Evolutionary conservation across 106 monocot species (phyloP), one percentile per base, ranked within the genome.

Genomic region (Apostasia shenzhenica): DNA sequence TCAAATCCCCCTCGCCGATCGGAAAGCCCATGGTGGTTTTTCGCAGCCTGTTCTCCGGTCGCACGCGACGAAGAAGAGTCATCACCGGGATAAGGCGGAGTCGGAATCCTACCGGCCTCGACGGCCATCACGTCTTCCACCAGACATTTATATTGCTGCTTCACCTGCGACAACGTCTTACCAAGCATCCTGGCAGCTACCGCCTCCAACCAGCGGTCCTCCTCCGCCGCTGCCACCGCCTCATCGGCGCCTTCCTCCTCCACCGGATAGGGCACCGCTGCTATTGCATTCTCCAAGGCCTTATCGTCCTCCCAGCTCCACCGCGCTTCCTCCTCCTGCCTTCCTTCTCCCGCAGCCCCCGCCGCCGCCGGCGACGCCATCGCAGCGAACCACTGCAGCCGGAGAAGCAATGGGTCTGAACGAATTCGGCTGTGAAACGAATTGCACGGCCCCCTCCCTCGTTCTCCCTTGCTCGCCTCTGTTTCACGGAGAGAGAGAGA

Each of bases 281-380:
- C 88, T 13, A 88, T 41, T 4, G 88, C 85, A 56, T 76, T 75
- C 81, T 91, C 91, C 81, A 91, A 91, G 40, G 83, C 79, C 73
- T 91, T 88, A 49, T 85, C 81, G 26, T 91, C 91, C 55, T 85
- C 88, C 70, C 83, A 59, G 59, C 70, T 88, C 91, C 94, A 91
- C 48, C 57, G 57, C 13, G 12, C 54, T 14, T 9, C 48, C 12
- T 65, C 65, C 8, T 48, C 65, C 8, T 50, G 4, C 8, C 12
- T n/a, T n/a, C n/a, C 56, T 56, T n/a, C 3, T 56, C 37, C 76
- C 8, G 56, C 72, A 3, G 57, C 72, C 54, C 51, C 50, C 10
- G 40, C 62, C 48, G 44, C 52, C 61, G 57, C 50, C 68, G 67
- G 12, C 64, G 47, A 14, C 54, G 55, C 47, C 70, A 55, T 62